Percentiles rank a stretch among this genome's conserved stretches.
Conservation (phyloP, 257 asterid species). For the Oldenlandia corymbosa region DNA sequence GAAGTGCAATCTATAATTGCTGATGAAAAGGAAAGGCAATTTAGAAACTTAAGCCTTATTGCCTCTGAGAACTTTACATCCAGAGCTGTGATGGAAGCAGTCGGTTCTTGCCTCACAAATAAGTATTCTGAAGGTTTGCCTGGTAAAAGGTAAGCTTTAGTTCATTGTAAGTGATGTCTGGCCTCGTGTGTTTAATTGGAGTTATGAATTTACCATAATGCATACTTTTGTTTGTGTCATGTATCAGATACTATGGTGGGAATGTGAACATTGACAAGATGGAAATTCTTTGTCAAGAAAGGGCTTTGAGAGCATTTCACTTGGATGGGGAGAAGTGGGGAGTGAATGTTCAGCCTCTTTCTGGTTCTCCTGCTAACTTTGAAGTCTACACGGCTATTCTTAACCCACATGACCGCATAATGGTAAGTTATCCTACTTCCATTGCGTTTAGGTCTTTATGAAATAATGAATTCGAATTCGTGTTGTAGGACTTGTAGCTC, state of each 20-base stretch:
- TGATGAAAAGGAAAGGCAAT: constrained; percentile 85
- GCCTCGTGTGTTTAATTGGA: background rate
- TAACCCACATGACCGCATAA: constrained; percentile 82
- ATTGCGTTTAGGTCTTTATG: background rate
- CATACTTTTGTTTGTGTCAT: background rate
- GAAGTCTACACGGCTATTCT: constrained; percentile 90
- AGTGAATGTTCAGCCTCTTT: constrained; percentile 86
- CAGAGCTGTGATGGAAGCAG: constrained; percentile 99
- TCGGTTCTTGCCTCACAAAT: constrained; percentile 96
- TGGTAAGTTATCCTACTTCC: constrained; percentile 39
- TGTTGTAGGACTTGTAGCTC: no score
- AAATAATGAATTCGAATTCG: background rate
- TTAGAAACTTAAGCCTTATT: constrained; percentile 83
- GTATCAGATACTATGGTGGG: constrained; percentile 81
- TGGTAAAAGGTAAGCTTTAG: constrained; percentile 62
- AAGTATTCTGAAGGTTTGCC: constrained; percentile 96
- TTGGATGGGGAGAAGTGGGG: constrained; percentile 80
- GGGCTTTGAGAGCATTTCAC: constrained; percentile 87
- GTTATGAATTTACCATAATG: background rate
- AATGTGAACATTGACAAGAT: constrained; percentile 82
- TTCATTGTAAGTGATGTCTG: background rate
- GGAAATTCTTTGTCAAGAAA: constrained; percentile 85
- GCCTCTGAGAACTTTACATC: constrained; percentile 97
- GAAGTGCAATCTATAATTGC: constrained; percentile 63
- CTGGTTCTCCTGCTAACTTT: constrained; percentile 98